These are phyloP conservation scores for Pseudopyrenochaeta lycopersici DNA, from an alignment of 2,329 filamentous ascomycete genomes.

Conservation along the genomic window DNA sequence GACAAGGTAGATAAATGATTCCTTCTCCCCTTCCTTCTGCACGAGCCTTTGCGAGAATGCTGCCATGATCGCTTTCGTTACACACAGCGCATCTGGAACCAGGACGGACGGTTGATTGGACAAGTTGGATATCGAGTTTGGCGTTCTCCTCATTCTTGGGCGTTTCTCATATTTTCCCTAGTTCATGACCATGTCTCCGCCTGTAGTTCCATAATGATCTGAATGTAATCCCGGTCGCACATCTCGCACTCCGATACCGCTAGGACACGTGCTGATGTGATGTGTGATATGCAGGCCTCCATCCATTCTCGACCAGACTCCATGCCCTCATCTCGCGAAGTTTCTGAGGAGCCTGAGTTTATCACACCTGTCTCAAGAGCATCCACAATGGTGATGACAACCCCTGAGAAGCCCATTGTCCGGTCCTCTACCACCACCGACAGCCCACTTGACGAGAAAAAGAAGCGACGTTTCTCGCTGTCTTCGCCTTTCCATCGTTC, in stretches of 20 bases:
- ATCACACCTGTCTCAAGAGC: conserved; percentile 23
- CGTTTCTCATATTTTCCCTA: conserved; percentile 29
- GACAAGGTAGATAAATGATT: conserved; percentile 89
- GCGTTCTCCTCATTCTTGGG: conserved; percentile 24
- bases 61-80: conserved; percentile 14
- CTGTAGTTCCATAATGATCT: conserved; percentile 38
- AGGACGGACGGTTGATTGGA: conserved; percentile 16
- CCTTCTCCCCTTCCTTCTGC: conserved; percentile 43
- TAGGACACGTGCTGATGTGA: conserved; percentile 44
- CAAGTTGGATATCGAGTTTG: conserved; percentile 22
- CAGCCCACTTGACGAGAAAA: conserved; percentile 32
- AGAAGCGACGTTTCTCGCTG: conserved; percentile 41
- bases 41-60: conserved; percentile 15
- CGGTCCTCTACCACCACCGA: conserved; percentile 16
- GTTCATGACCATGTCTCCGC: conserved; percentile 25
- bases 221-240: conserved; percentile 36
- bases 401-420: conserved; percentile 9
- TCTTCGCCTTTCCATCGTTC: conserved; percentile 46
- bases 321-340: conserved; percentile 39
- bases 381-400: conserved; percentile 16
- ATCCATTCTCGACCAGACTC: conserved; percentile 30
- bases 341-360: conserved; percentile 42
- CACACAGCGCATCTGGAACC: conserved; percentile 9
- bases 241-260: neutral
- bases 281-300: conserved; percentile 42